These are phyloP conservation scores for Cornus kousa DNA, from an alignment of 148 eudicot species.

Conservation along the genomic window DNA sequence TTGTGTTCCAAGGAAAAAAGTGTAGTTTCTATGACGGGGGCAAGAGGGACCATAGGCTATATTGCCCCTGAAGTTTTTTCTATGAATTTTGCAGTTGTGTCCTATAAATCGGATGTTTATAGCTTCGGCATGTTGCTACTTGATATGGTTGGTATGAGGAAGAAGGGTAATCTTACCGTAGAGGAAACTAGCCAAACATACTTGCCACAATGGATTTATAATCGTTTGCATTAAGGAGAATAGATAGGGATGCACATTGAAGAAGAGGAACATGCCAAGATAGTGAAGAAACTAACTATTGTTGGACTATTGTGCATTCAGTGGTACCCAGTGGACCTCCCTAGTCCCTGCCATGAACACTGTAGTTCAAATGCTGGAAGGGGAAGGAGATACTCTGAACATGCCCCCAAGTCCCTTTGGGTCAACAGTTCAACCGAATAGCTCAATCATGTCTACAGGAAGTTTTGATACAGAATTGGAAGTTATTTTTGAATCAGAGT, in stretches of 20 bases:
- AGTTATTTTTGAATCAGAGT: neutral
- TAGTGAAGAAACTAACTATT: constrained; percentile 18
- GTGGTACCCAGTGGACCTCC: constrained; percentile 29
- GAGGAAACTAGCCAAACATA: neutral
- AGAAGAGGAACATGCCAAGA: constrained; percentile 15
- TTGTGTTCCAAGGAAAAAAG: constrained; percentile 14
- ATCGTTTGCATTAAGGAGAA: constrained; percentile 6
- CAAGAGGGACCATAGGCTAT: constrained; percentile 17
- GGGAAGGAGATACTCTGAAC: neutral
- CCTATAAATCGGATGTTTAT: constrained; percentile 24
- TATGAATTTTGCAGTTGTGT: constrained; percentile 4
- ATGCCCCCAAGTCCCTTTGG: constrained; percentile 12
- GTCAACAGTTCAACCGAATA: neutral
- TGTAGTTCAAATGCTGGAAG: constrained; percentile 24
- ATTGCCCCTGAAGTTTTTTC: constrained; percentile 26
- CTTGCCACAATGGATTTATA: constrained; percentile 27
- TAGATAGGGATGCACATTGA: constrained; percentile 11
- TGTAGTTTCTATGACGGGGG: constrained; percentile 21
- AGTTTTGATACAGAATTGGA: neutral
- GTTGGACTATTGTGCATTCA: constrained; percentile 35
- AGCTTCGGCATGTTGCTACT: constrained; percentile 31
- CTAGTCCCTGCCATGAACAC: constrained; percentile 27
- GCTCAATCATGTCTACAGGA: neutral
- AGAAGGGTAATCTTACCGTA: neutral
- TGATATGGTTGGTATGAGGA: constrained; percentile 24